These are phyloP conservation scores for Gyrodon lividus DNA, from an alignment of 768 basidiomycete genomes.

Conservation along the genomic window DNA sequence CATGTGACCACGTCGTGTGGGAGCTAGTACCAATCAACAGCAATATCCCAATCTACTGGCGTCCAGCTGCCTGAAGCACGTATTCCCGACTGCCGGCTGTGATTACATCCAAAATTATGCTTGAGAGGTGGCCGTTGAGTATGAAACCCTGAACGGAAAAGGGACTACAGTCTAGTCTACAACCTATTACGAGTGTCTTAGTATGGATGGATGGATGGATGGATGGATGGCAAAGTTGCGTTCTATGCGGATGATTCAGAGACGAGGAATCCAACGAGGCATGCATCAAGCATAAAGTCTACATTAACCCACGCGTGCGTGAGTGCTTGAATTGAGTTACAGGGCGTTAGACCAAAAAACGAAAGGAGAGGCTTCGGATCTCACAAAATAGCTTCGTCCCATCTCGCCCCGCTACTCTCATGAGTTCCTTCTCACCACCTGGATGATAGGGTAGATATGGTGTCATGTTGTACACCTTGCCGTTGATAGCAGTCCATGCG, in stretches of 20 bases:
- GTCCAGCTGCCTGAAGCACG: too few species aligned
- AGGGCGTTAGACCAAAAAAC: conserved; percentile 2
- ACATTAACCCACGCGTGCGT: conserved; percentile 97
- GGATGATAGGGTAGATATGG: conserved; percentile 91
- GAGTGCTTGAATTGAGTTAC: conserved; percentile 47
- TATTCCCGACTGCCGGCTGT: background rate
- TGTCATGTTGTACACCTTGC: conserved; percentile 96
- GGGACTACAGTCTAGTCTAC: background rate
- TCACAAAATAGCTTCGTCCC: conserved; percentile 92
- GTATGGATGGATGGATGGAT: too few species aligned
- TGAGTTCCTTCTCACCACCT: conserved; percentile 89
- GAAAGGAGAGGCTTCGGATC: conserved; percentile 22
- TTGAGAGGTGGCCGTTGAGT: background rate
- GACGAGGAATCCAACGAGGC: conserved; percentile 88
- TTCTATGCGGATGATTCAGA: conserved; percentile 53
- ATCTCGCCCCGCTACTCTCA: conserved; percentile 94
- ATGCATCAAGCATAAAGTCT: conserved; percentile 94
- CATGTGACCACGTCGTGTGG: conserved; percentile 13
- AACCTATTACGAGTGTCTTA: background rate
- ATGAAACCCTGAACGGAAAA: background rate
- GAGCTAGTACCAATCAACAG: background rate
- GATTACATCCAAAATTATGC: background rate
- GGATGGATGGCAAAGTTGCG: background rate
- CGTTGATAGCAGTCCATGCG: conserved; percentile 90
- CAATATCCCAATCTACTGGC: background rate